Evolutionary conservation across 257 asterid genomes (phyloP).

Genomic region (Solanum rostratum): DNA sequence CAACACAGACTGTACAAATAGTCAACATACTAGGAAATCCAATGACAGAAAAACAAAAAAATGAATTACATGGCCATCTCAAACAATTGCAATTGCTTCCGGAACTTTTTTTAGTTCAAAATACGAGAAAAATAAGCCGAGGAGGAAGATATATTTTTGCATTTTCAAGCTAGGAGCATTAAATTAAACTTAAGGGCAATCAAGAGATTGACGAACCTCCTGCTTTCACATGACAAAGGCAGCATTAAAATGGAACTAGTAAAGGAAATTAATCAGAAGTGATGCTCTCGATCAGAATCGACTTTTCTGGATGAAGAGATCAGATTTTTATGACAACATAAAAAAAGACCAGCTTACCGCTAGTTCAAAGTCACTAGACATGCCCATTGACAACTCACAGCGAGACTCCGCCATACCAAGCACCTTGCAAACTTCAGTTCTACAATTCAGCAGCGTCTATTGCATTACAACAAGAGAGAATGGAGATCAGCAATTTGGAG

Average conservation of each 20-base stretch:
- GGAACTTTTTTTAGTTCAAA: background rate
- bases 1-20: background rate
- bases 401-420: constrained; percentile 50
- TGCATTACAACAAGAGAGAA: constrained; percentile 4
- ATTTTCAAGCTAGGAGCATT: background rate
- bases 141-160: background rate
- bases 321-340: background rate
- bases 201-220: background rate
- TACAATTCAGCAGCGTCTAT: constrained; percentile 55
- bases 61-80: background rate
- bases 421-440: constrained; percentile 65
- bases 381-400: constrained; percentile 90
- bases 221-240: background rate
- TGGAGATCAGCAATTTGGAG: background rate
- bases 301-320: background rate
- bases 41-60: background rate
- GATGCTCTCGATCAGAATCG: background rate
- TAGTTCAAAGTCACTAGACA: constrained; percentile 85
- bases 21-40: background rate
- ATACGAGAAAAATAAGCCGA: background rate
- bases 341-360: constrained; percentile 35
- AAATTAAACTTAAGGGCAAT: background rate
- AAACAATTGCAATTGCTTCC: background rate
- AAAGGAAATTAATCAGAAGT: background rate
- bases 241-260: background rate